Percentiles rank a stretch among this genome's conserved stretches.
These are phyloP conservation scores for Pugionium dolabratum DNA, from an alignment of 345 rosid genomes.

Conservation along the genomic window DNA sequence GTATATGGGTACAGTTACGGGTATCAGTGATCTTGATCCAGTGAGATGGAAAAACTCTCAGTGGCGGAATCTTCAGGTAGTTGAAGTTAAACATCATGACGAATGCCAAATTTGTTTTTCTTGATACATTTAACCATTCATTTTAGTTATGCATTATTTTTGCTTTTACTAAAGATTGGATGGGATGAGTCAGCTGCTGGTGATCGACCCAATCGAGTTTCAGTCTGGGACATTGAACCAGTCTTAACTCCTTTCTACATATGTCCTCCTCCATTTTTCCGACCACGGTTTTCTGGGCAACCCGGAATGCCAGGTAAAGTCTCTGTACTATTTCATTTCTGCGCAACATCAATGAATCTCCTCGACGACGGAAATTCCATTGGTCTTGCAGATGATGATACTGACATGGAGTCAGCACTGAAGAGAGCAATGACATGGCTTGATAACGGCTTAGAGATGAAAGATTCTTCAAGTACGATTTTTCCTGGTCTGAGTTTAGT, in stretches of 20 bases:
- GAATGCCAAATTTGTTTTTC: not conserved
- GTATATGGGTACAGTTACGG: constrained; percentile 95
- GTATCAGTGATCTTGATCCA: constrained; percentile 82
- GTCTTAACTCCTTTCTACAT: constrained; percentile 90
- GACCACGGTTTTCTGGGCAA: constrained; percentile 77
- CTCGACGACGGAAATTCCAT: not conserved
- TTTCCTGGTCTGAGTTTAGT: constrained; percentile 76
- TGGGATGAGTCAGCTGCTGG: constrained; percentile 99
- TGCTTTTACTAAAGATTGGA: constrained; percentile 60
- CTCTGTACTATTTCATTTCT: constrained; percentile 14
- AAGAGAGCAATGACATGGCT: constrained; percentile 94
- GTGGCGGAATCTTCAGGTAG: constrained; percentile 99
- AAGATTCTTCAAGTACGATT: constrained; percentile 58
- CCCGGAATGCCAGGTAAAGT: constrained; percentile 77
- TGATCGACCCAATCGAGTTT: constrained; percentile 78
- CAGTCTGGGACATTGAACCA: constrained; percentile 97
- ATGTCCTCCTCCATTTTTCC: constrained; percentile 88
- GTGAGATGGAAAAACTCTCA: constrained; percentile 93
- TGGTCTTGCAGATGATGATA: constrained; percentile 66
- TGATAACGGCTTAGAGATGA: constrained; percentile 68
- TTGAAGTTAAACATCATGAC: not conserved
- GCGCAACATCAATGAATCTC: constrained; percentile 13
- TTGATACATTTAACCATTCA: constrained; percentile 18
- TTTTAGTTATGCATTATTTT: constrained; percentile 6
- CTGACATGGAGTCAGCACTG: constrained; percentile 70